Base-by-base conservation (phyloP, 768 basidiomycete species). In the Boletus sp. region DNA sequence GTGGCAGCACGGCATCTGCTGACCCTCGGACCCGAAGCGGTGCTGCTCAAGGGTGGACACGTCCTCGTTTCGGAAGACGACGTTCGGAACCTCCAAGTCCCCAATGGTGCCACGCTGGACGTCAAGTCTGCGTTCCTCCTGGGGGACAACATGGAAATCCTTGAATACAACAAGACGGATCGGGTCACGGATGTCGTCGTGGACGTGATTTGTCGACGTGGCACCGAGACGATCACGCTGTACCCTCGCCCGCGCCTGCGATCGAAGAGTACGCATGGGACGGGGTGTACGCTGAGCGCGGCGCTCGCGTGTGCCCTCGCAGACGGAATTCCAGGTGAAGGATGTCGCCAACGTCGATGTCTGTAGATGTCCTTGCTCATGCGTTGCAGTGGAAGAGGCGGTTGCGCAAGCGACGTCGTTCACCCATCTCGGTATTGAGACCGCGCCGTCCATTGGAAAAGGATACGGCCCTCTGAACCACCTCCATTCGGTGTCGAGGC, bases 381-480 rank as follows among this genome's bases (percentile, higher is more conserved):
- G 1, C 9, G 39, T 48, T 47, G 10, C 57, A 87, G 86, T 87
- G 33, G 71, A 70, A 1, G 80, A 85, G 18, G 89, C 92, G 0
- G 79, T 82, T 0, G 66, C 73, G 17, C 67, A 71, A n/a, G 92
- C 87, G 0, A 84, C 82, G 0, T 67, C 71, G n/a, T 97, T 88
- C 64, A 92, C 89, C 0, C 81, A 92, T 65, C 70, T 80, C 1
- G 92, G 86, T 0, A 94, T 97, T 30, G 79, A 80, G 44, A 80
- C 84, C 0, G 89, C 92, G 0, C 72, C 75, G 37, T 71, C 81
- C 0, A 80, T 94, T 5, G 94, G 93, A 0, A 69, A 75, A 10
- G 94, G 94, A 0, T 76, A 86, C 52, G 94, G 94, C 1, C 94
- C 94, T 3, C 77, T 98, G 18, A 93, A 98, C 70, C 94, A 98